Evolutionary conservation across 805 yeast species (phyloP), one percentile per base, ranked within the genome.

Genomic region (Candida dajiaensis): DNA sequence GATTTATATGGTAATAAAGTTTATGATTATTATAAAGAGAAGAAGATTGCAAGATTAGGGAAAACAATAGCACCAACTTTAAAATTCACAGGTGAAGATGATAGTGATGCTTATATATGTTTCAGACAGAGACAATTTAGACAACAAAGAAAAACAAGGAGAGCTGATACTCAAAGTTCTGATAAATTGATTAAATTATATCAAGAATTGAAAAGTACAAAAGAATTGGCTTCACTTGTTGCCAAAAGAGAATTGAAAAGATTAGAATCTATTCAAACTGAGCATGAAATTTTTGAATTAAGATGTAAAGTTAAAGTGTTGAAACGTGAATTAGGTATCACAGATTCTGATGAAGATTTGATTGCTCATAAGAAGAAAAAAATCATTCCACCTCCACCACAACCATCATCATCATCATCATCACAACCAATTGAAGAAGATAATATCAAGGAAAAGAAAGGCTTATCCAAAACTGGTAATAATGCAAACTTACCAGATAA

Each of bases 61-160:
- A 77, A 77, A 55, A 65, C 85, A 4, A 77, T 94, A 19, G 76
- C 80, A 54, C 96, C 97, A 4, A 65, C 74, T 15, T 71, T 94
- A 43, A 86, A 82, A 63, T 89, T 87, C 63, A 79, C 78, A 46
- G 94, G 88, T 49, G 89, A 89, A 59, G 97, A 90, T 58, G 97
- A 90, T 58, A 78, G 77, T 49, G 97, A 94, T 64, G 98, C 99
- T 2, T 94, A 94, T 65, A 84, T 89, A 37, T 89, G 97, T 69
- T 94, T 94, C 72, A 79, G 99, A 59, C 81, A 97, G 55, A 84
- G 99, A 65, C 98, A 90, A 61, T 84, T 89, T 53, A 80, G 99
- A 54, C 97, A 87, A 62, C 94, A 95, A 26, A 84, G 99, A 65
- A 94, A 94, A 65, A 94, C 99, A 0, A 80, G 99, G 65, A 80